Evolutionary conservation across 1,284 basidiomycete species (phyloP).

Genomic region (Polyporus tsugae): DNA sequence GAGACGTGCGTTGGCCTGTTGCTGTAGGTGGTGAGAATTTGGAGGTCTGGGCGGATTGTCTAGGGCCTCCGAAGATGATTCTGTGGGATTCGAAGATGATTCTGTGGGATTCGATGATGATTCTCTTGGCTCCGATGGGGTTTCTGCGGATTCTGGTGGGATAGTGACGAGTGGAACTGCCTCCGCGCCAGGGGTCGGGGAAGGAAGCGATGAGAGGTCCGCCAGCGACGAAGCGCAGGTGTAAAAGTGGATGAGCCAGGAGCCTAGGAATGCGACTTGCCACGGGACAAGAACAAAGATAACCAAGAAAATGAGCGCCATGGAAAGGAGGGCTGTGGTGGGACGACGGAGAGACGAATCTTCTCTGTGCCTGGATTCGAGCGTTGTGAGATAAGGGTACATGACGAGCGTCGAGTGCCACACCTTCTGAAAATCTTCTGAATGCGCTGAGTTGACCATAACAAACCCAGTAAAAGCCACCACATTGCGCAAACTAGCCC

Average conservation of each 20-base stretch:
- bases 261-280: constrained; percentile 89
- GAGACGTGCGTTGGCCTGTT: constrained; percentile 57
- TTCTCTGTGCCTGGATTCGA: constrained; percentile 44
- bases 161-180: constrained; percentile 32
- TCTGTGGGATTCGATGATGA: background rate
- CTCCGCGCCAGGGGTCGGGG: constrained; percentile 5
- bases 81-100: background rate
- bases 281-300: constrained; percentile 85
- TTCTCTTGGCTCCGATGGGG: background rate
- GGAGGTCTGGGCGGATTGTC: background rate
- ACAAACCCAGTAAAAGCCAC: constrained; percentile 44
- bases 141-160: background rate
- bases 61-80: background rate
- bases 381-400: background rate
- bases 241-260: constrained; percentile 79
- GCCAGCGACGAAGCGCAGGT: constrained; percentile 56
- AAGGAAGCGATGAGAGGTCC: constrained; percentile 18
- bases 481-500: constrained; percentile 71
- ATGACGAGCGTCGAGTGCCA: constrained; percentile 15
- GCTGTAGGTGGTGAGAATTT: background rate
- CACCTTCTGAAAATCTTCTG: constrained; percentile 50
- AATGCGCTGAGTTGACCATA: constrained; percentile 29
- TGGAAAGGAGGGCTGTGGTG: constrained; percentile 62
- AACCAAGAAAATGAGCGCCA: constrained; percentile 66
- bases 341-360: constrained; percentile 43